phyloP scores from a whole-genome alignment of 2,329 filamentous ascomycete species.

The Aspergillus thermomutatus region DNA sequence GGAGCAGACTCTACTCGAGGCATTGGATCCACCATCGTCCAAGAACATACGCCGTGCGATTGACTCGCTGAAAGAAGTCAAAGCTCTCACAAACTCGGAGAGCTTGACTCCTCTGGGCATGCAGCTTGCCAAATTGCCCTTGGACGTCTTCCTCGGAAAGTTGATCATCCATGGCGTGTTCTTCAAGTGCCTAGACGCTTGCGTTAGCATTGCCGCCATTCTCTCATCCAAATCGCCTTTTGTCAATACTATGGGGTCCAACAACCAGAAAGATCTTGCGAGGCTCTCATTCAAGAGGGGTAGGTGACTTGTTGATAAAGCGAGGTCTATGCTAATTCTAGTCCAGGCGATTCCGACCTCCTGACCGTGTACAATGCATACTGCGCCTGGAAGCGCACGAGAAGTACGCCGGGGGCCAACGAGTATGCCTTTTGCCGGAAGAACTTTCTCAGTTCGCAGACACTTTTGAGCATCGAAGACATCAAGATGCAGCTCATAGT shows the following conservation, averaged over 20 bases:
- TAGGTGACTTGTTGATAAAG: conserved; percentile 15
- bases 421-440: conserved; percentile 92
- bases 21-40: conserved; percentile 81
- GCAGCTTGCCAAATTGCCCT: conserved; percentile 80
- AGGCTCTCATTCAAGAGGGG: conserved; percentile 73
- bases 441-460: conserved; percentile 88
- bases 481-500: conserved; percentile 87
- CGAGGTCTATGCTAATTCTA: conserved; percentile 4
- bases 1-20: conserved; percentile 81
- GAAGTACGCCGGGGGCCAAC: conserved; percentile 64
- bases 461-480: conserved; percentile 87
- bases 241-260: conserved; percentile 77
- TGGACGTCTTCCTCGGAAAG: conserved; percentile 94
- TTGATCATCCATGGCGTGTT: conserved; percentile 81
- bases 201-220: conserved; percentile 87
- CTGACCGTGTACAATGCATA: conserved; percentile 95
- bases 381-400: conserved; percentile 78
- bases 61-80: conserved; percentile 88
- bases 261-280: conserved; percentile 75
- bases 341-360: conserved; percentile 75
- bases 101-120: conserved; percentile 81
- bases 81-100: conserved; percentile 76
- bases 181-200: conserved; percentile 88
- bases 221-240: conserved; percentile 95
- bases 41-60: conserved; percentile 93